These are phyloP conservation scores for Pleomassaria siparia DNA, from an alignment of 2,329 filamentous ascomycete genomes.

Conservation along the genomic window DNA sequence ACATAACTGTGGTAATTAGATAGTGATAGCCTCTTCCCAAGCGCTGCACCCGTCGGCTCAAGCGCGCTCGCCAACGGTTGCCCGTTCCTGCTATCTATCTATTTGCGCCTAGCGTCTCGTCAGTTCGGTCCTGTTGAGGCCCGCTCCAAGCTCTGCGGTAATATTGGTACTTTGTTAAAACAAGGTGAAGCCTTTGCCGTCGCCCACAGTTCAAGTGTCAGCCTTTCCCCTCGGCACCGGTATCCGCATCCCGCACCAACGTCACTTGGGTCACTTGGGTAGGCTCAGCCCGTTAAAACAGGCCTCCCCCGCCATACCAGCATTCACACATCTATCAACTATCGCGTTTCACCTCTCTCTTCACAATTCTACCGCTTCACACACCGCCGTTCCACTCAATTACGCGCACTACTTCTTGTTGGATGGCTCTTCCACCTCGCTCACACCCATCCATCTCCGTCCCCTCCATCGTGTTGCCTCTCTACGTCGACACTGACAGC, in stretches of 20 bases:
- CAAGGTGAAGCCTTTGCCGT: neutral
- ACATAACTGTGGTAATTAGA: too few species aligned
- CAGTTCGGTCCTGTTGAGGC: neutral
- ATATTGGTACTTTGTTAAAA: neutral
- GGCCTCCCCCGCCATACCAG: neutral
- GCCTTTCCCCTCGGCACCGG: neutral
- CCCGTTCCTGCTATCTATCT: neutral
- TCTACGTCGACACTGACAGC: slow-evolving; percentile 19
- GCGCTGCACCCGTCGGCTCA: too few species aligned
- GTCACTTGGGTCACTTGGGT: neutral
- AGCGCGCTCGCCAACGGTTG: neutral
- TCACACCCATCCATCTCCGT: slow-evolving; percentile 16
- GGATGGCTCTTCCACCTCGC: slow-evolving; percentile 37
- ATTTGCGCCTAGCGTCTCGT: neutral
- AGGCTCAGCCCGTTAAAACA: neutral
- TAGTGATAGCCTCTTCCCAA: too few species aligned
- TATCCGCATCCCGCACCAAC: neutral
- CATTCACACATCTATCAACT: neutral
- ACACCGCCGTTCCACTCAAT: neutral
- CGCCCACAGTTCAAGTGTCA: neutral
- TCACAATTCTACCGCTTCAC: neutral
- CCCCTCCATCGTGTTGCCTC: slow-evolving; percentile 21
- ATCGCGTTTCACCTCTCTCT: neutral
- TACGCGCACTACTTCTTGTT: slow-evolving; percentile 13
- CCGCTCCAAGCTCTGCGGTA: neutral